phyloP scores from a whole-genome alignment of 495 filamentous ascomycete genomes.

The Aspergillus hancockii region DNA sequence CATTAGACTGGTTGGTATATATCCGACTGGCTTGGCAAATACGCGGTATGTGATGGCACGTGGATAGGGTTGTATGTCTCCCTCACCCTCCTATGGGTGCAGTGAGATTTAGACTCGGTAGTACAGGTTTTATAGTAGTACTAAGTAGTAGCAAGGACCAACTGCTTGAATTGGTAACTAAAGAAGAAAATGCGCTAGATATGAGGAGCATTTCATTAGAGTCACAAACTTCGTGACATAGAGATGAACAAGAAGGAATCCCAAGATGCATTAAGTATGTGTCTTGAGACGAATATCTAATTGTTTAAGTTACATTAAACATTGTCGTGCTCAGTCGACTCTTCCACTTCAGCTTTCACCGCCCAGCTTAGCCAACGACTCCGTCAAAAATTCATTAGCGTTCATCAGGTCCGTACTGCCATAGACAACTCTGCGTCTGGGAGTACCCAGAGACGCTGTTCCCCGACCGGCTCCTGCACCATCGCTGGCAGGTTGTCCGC shows the following conservation, averaged over 20 bases:
- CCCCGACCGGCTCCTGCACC: slow-evolving; percentile 47
- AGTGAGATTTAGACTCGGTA: too few relatives aligned
- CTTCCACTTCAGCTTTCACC: slow-evolving; percentile 50
- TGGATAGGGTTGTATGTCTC: too few relatives aligned
- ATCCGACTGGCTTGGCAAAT: too few relatives aligned
- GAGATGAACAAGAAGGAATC: neutral
- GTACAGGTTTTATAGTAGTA: neutral
- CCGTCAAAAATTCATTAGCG: slow-evolving; percentile 79
- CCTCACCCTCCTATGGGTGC: too few relatives aligned
- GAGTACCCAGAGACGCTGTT: slow-evolving; percentile 25
- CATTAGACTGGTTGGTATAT: too few relatives aligned
- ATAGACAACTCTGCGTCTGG: slow-evolving; percentile 82
- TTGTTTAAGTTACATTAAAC: neutral
- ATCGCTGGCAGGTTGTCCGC: slow-evolving; percentile 50
- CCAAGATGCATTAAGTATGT: slow-evolving; percentile 1
- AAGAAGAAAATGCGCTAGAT: too few relatives aligned
- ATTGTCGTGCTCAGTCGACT: neutral
- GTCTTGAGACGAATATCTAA: neutral
- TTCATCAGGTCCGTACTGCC: slow-evolving; percentile 94
- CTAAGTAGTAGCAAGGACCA: neutral
- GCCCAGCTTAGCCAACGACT: slow-evolving; percentile 80
- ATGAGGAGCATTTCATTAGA: neutral
- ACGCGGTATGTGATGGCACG: too few relatives aligned
- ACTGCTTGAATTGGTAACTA: too few relatives aligned
- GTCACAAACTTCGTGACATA: neutral